phyloP scores from a whole-genome alignment of 805 yeast species.

The Candida suzukii region DNA sequence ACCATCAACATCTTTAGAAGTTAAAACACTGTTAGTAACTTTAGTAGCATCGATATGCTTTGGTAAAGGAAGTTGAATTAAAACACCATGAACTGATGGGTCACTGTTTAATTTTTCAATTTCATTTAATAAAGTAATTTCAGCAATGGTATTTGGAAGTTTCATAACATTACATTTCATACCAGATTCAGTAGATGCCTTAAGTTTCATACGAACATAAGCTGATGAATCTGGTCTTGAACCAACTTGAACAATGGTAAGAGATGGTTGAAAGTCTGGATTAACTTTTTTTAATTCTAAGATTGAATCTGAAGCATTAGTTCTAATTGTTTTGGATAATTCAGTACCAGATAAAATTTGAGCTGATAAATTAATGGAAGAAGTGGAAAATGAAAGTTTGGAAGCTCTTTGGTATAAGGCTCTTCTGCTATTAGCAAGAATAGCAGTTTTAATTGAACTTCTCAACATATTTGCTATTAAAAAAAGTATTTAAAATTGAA shows the following conservation, averaged over 20 bases:
- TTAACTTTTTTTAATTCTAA: slow-evolving; percentile 31
- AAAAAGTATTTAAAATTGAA: no score
- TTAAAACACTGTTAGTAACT: slow-evolving; percentile 59
- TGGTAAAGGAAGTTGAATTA: slow-evolving; percentile 76
- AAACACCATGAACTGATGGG: slow-evolving; percentile 57
- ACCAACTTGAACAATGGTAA: slow-evolving; percentile 74
- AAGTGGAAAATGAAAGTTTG: background rate
- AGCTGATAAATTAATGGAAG: slow-evolving; percentile 13
- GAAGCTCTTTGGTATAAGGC: background rate
- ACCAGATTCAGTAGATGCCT: slow-evolving; percentile 68
- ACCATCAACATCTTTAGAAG: slow-evolving; percentile 77
- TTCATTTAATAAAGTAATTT: slow-evolving; percentile 45
- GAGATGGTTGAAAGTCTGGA: slow-evolving; percentile 54
- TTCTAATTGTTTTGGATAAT: slow-evolving; percentile 36
- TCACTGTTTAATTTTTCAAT: slow-evolving; percentile 54
- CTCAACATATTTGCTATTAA: background rate
- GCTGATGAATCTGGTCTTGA: slow-evolving; percentile 73
- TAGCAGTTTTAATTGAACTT: background rate
- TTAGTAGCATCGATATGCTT: slow-evolving; percentile 58
- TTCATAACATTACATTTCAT: slow-evolving; percentile 55
- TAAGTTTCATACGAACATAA: slow-evolving; percentile 72
- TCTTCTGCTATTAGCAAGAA: background rate
- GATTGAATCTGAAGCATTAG: slow-evolving; percentile 37
- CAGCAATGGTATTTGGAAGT: slow-evolving; percentile 49
- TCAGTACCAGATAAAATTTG: slow-evolving; percentile 38